These are phyloP conservation scores for Yamadazyma spencermartinsiae DNA, from an alignment of 1,139 yeast genomes.

Conservation along the genomic window DNA sequence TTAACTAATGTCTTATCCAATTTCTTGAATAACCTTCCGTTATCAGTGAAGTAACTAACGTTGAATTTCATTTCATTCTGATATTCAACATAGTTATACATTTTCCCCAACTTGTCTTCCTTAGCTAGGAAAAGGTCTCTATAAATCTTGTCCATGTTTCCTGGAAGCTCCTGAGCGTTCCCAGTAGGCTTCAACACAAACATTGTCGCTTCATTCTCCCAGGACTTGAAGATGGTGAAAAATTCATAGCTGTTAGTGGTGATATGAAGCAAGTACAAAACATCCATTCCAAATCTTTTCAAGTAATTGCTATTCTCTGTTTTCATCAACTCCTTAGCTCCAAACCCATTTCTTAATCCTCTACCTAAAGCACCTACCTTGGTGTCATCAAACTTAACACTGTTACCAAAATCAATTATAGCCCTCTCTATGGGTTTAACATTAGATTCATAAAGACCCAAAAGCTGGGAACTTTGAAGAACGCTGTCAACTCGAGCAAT, in stretches of 20 bases:
- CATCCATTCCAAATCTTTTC: constrained; percentile 54
- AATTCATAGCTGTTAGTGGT: constrained; percentile 78
- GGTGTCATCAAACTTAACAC: constrained; percentile 67
- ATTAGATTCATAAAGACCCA: constrained; percentile 78
- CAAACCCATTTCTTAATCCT: constrained; percentile 85
- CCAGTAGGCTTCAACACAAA: constrained; percentile 70
- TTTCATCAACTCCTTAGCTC: constrained; percentile 54
- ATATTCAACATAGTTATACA: constrained; percentile 51
- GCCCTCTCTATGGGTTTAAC: constrained; percentile 71
- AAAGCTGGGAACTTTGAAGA: constrained; percentile 60
- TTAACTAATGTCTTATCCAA: constrained; percentile 55
- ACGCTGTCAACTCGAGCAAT: constrained; percentile 58
- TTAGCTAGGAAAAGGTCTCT: constrained; percentile 51
- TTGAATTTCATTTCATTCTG: constrained; percentile 54
- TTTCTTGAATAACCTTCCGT: constrained; percentile 51
- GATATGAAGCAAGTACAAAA: constrained; percentile 70
- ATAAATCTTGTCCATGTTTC: constrained; percentile 54
- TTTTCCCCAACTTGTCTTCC: constrained; percentile 42
- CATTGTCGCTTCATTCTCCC: constrained; percentile 55
- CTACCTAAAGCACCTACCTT: constrained; percentile 81
- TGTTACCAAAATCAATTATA: constrained; percentile 73
- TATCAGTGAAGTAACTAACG: constrained; percentile 48
- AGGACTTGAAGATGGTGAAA: constrained; percentile 65
- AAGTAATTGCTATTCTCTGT: constrained; percentile 53
- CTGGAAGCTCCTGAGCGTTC: constrained; percentile 67